These are phyloP conservation scores for Candida lessepsii DNA, from an alignment of 805 yeast species.

Conservation along the genomic window DNA sequence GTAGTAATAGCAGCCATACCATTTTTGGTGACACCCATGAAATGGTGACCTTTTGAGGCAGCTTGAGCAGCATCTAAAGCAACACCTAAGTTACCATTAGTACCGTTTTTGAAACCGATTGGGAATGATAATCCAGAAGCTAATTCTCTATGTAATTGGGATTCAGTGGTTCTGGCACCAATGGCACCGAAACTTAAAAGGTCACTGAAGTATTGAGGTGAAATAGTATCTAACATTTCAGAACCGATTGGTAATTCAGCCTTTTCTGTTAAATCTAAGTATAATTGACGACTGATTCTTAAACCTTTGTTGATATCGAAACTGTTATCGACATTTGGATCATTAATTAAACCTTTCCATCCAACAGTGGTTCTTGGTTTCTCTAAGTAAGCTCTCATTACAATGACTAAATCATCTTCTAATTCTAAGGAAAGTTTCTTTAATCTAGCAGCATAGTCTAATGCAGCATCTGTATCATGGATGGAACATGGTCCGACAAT, in stretches of 20 bases:
- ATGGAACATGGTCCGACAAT: conserved; percentile 97
- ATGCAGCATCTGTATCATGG: conserved; percentile 90
- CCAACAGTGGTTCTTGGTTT: conserved; percentile 99
- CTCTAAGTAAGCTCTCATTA: conserved; percentile 97
- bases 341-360: conserved; percentile 97
- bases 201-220: conserved; percentile 93
- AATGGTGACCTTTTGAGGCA: conserved; percentile 90
- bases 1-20: conserved; percentile 96
- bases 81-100: conserved; percentile 93
- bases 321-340: conserved; percentile 91
- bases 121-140: conserved; percentile 98
- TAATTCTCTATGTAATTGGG: conserved; percentile 94
- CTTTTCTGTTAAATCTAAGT: conserved; percentile 74
- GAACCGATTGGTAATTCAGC: conserved; percentile 80
- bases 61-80: conserved; percentile 94
- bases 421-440: conserved; percentile 57
- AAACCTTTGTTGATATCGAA: conserved; percentile 95
- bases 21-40: conserved; percentile 91
- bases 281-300: conserved; percentile 82
- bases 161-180: conserved; percentile 98
- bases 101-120: conserved; percentile 96
- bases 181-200: conserved; percentile 95
- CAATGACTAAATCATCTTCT: conserved; percentile 73
- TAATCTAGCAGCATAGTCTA: conserved; percentile 78
- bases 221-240: conserved; percentile 96